A percentile compares a stretch with the other conserved stretches of the same genome.
Evolutionary conservation across 768 basidiomycete genomes (phyloP).

Genomic region (Russula virescens): DNA sequence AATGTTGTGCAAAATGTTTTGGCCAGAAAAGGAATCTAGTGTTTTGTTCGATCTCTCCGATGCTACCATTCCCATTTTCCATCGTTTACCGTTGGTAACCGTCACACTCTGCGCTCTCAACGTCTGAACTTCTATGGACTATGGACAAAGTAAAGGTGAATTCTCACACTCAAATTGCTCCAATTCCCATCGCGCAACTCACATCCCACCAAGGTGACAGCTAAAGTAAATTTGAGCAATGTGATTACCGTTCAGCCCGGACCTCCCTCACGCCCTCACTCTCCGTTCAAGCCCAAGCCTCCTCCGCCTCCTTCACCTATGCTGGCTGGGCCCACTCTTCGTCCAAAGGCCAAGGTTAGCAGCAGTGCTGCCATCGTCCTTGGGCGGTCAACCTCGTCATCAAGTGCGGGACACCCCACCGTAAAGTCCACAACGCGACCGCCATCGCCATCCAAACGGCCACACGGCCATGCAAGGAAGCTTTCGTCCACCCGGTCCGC

Average conservation of each 20-base stretch:
- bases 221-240: slow-evolving; percentile 41
- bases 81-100: too few species aligned
- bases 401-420: slow-evolving; percentile 27
- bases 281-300: slow-evolving; percentile 40
- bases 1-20: slow-evolving; percentile 53
- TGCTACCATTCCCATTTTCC: background rate
- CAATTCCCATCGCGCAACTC: background rate
- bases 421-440: slow-evolving; percentile 26
- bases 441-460: slow-evolving; percentile 19
- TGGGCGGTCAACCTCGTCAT: slow-evolving; percentile 26
- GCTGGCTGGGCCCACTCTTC: slow-evolving; percentile 21
- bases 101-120: background rate
- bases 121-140: slow-evolving; percentile 13
- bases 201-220: slow-evolving; percentile 42
- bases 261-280: slow-evolving; percentile 42
- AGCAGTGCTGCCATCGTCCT: slow-evolving; percentile 38
- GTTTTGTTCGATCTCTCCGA: background rate
- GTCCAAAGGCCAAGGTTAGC: slow-evolving; percentile 61
- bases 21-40: slow-evolving; percentile 37
- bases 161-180: background rate
- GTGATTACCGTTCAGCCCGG: slow-evolving; percentile 26
- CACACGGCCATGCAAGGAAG: slow-evolving; percentile 6
- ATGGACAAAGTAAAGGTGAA: slow-evolving; percentile 25
- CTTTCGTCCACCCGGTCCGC: slow-evolving; percentile 19
- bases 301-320: slow-evolving; percentile 29